Conservation (phyloP, 2,329 filamentous ascomycete species). For the Aureobasidium musti region DNA sequence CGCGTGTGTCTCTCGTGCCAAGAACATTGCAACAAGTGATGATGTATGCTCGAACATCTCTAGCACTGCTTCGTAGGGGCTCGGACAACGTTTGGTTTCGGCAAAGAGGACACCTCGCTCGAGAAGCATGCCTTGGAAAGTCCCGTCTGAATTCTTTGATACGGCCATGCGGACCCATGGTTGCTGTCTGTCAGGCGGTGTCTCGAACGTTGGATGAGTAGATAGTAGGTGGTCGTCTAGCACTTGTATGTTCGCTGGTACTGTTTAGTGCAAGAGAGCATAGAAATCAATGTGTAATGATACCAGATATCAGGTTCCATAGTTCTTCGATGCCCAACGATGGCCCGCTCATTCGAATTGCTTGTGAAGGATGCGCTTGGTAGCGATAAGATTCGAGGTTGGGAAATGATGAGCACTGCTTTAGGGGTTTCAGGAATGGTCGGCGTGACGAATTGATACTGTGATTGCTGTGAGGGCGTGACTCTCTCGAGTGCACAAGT, state of each 20-base stretch:
- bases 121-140: constrained; percentile 13
- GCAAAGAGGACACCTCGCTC: constrained; percentile 3
- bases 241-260: background rate
- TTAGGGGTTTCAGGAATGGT: background rate
- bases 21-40: background rate
- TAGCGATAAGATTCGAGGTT: background rate
- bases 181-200: background rate
- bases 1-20: background rate
- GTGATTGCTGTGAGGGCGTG: background rate
- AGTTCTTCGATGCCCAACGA: background rate
- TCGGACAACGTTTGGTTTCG: background rate
- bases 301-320: constrained; percentile 14
- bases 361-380: background rate
- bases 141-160: background rate
- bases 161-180: constrained; percentile 21
- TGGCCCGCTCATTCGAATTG: background rate
- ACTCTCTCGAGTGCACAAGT: background rate
- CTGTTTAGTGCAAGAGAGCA: background rate
- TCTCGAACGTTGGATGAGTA: background rate
- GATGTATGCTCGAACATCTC: constrained; percentile 12
- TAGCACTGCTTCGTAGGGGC: constrained; percentile 2
- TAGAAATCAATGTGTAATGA: background rate
- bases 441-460: background rate
- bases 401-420: background rate
- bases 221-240: constrained; percentile 15